Evolutionary conservation across 1,284 basidiomycete genomes (phyloP), one percentile per base, ranked within the genome.

Genomic region (Albatrellus sp.): DNA sequence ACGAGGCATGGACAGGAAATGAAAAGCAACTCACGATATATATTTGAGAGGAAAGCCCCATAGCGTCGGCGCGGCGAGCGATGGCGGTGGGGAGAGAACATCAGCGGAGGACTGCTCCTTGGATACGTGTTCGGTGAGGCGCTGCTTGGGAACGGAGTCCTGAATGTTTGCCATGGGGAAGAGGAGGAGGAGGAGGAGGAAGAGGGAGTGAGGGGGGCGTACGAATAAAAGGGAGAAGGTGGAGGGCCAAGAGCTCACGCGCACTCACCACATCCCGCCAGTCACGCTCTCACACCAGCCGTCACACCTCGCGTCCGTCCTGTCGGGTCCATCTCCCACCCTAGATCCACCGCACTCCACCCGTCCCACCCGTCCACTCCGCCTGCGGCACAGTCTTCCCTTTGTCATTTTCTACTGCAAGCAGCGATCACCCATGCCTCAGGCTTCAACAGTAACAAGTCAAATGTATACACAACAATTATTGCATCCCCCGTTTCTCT

Each of bases 41-140:
- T 86, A 86, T 68, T 87, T 88, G 54, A 88, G 65, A 14, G 81
- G 80, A 43, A 89, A 57, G 41, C 83, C 85, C 56, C 69, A 79
- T 16, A 87, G 57, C 12, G 73, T 67, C 40, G 83, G 80, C 13
- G 68, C 56, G 16, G 49, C 13, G 28, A 64, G 53, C 8, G 59
- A 53, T 5, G 53, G 44, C 55, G 69, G 53, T 54, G 52, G 54
- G 52, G 59, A 40, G 44, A 72, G 54, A 40, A 70, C 64, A 45
- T 58, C 49, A 55, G 54, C 49, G 55, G 57, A 59, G 62, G 63
- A 53, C n/a, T 16, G 17, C 24, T 44, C 43, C 24, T 38, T 24
- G 24, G 24, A 24, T 3, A 24, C 4, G 7, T 24, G 24, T 3
- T 24, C 24, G 4, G 7, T 24, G 24, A 24, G 24, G 24, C 24